Conservation (phyloP, 2,329 filamentous ascomycete genomes). For the Microdochium nivale region DNA sequence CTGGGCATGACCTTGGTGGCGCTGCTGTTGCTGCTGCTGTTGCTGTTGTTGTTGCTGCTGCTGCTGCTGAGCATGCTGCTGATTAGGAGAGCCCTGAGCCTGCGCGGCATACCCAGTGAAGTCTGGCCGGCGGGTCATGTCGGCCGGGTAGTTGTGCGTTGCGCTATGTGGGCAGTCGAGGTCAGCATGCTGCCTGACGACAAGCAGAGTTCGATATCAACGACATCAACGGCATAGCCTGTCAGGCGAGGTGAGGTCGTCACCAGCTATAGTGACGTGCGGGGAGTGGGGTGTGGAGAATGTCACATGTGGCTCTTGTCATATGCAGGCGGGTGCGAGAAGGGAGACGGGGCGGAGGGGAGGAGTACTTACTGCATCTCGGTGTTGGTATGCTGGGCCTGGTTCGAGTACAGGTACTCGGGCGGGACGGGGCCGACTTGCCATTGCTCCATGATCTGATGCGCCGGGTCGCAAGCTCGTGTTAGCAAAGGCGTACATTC, state of each 20-base stretch:
- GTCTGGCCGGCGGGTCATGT: slow-evolving; percentile 40
- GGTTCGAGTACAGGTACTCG: slow-evolving; percentile 47
- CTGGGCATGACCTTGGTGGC: slow-evolving; percentile 5
- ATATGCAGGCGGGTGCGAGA: slow-evolving; percentile 11
- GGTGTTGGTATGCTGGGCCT: slow-evolving; percentile 44
- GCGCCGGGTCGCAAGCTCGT: background rate
- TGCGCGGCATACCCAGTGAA: slow-evolving; percentile 20
- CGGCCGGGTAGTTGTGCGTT: slow-evolving; percentile 39
- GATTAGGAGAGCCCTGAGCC: slow-evolving; percentile 13
- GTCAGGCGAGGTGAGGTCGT: background rate
- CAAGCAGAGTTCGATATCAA: background rate
- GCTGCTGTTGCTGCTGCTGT: slow-evolving; percentile 18
- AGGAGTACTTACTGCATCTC: slow-evolving; percentile 50
- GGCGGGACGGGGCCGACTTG: slow-evolving; percentile 48
- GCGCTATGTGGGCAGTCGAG: slow-evolving; percentile 23
- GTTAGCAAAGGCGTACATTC: background rate
- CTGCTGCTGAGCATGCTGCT: slow-evolving; percentile 15
- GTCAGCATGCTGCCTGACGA: background rate
- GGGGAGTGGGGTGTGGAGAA: background rate
- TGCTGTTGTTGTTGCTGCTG: slow-evolving; percentile 18
- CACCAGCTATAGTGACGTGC: background rate
- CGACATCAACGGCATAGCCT: background rate
- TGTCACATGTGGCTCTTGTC: slow-evolving; percentile 1
- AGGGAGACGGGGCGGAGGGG: slow-evolving; percentile 13
- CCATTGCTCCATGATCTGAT: slow-evolving; percentile 52